Evolutionary conservation across 352 stramenopile genomes (phyloP), one percentile per base, ranked within the genome.

Genomic region (Pythium periplocum): DNA sequence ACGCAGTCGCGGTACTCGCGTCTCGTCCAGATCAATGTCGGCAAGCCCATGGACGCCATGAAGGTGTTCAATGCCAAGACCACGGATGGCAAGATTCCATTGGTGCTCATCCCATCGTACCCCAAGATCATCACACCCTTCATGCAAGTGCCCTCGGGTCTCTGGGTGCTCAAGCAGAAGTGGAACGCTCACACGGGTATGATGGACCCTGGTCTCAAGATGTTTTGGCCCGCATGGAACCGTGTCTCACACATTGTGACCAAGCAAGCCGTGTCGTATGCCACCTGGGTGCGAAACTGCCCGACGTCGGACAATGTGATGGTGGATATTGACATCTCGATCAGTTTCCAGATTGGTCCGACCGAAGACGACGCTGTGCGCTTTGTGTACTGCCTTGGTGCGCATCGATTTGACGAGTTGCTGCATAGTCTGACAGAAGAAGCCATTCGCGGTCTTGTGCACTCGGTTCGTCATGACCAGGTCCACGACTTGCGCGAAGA

Each of bases 261-360:
- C 40, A 89, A 91, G 65, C 82, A 92, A 46, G 83, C 83, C 0
- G 82, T 95, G 40, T 84, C 83, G n/a, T 95, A 90, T 59, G 83
- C 74, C 34, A 89, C 84, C 45, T 71, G 71, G 0, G 78, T 90
- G 43, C 73, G 64, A 12, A 78, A 73, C 45, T 93, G 83, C 50
- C 80, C 83, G 7, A 95, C 85, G 8, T 75, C 68, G 6, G 83
- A 95, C 64, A 95, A 93, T 48, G 83, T 95, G 11, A 93, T 96
- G 83, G 76, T 93, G n/a, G 71, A 93, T 52, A 89, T 95, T 44
- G 80, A 93, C 65, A 85, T 93, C 51, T 95, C 84, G 36, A 85
- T 95, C 62, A 92, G 79, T 49, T 89, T 95, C 69, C 81, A 90
- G 63, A 90, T 95, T 45, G 84, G 84, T 1, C 84, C 84, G 2